Evolutionary conservation across 1,139 yeast species (phyloP), one percentile per base, ranked within the genome.

Genomic region (Blastobotrys ciferrii): DNA sequence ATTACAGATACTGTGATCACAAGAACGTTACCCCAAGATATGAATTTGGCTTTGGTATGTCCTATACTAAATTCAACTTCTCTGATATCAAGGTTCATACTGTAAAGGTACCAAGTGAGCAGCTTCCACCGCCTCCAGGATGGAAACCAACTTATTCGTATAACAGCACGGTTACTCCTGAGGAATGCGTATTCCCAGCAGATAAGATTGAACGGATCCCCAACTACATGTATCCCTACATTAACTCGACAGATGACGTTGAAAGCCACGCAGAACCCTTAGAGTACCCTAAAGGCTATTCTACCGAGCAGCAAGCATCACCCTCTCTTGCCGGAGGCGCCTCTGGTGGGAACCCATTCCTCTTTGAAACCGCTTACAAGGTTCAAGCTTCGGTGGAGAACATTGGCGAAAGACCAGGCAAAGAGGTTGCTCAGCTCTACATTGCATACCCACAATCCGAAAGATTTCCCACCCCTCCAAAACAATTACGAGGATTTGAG

Each of bases 1-100:
- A 79, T 60, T 80, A 81, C 63, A 49, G 62, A 42, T 78, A 73
- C 57, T 80, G 79, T 62, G 85, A 80, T 56, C 75, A 78, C 59
- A 72, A 76, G 55, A 73, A 76, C 52, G 75, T 80, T 39, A 72
- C 72, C 53, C 84, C 85, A 18, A 65, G 84, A 43, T 82, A 66
- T 62, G 84, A 78, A 53, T 81, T 81, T 65, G 86, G 86, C 0
- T 78, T 62, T 64, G 86, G 87, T 4, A 66, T 81, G 50, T 78
- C 83, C 2, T 81, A 78, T 60, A 71, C 84, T 1, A 68, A 65
- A 43, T 81, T 79, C 56, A 63, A 70, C 33, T 60, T 77, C 13
- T 64, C 66, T n/a, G 42, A 49, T 33, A 43, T 53, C 35, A 37
- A 45, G 37, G 73, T 78, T 23, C 20, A 28, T 9, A 39, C 42